Evolutionary conservation across 2,329 filamentous ascomycete species (phyloP).

Genomic region (Canariomyces notabilis): DNA sequence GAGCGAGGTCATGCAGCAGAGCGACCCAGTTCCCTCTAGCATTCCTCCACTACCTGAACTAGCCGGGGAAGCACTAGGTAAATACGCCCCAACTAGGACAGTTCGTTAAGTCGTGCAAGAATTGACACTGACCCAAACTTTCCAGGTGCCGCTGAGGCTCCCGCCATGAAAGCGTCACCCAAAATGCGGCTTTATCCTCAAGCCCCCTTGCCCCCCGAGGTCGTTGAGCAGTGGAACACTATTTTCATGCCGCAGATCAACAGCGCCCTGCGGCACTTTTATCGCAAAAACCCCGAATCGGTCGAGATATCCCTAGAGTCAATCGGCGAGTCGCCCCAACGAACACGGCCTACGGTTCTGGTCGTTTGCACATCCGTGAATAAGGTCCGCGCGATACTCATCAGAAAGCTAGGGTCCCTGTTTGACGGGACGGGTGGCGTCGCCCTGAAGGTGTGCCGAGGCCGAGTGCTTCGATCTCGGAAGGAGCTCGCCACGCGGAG

Average conservation of each 20-base stretch:
- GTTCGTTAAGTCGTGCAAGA: background rate
- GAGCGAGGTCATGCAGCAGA: background rate
- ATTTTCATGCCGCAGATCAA: conserved; percentile 69
- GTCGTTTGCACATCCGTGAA: conserved; percentile 71
- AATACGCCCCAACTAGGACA: background rate
- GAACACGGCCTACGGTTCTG: conserved; percentile 66
- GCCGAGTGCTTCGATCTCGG: conserved; percentile 60
- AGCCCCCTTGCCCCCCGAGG: conserved; percentile 52
- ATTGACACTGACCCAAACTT: background rate
- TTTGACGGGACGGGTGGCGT: conserved; percentile 61
- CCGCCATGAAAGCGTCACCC: conserved; percentile 20
- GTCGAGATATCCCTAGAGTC: conserved; percentile 74
- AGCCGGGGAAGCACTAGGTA: conserved; percentile 4
- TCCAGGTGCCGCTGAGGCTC: conserved; percentile 20
- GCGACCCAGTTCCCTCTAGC: background rate
- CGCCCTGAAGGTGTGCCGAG: conserved; percentile 66
- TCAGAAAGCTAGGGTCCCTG: conserved; percentile 58
- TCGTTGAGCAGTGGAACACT: conserved; percentile 67
- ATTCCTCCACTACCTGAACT: background rate
- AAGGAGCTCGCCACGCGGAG: conserved; percentile 37
- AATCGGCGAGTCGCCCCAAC: conserved; percentile 62
- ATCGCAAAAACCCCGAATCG: conserved; percentile 69
- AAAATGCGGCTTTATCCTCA: conserved; percentile 58
- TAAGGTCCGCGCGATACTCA: conserved; percentile 67
- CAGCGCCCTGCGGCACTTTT: conserved; percentile 62